Conservation (phyloP, 371 early-diverging fungal genomes). For the Coemansia sp. region DNA sequence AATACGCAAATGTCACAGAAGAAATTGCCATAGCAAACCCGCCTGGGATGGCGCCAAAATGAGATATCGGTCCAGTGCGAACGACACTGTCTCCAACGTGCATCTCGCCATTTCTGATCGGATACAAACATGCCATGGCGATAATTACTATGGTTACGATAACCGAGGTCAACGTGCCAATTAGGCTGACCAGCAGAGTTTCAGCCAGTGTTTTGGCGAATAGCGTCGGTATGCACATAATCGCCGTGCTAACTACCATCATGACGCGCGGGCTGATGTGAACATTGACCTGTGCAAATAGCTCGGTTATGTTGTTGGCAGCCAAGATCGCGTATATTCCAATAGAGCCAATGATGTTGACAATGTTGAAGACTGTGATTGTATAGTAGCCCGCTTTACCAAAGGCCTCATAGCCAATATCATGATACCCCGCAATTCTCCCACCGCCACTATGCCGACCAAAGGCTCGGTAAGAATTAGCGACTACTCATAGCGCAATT, state of each 20-base stretch:
- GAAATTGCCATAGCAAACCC: constrained; percentile 43
- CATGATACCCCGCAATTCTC: constrained; percentile 47
- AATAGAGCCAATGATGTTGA: constrained; percentile 67
- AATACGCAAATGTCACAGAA: constrained; percentile 43
- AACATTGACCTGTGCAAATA: constrained; percentile 49
- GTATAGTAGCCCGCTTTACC: constrained; percentile 51
- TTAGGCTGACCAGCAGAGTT: constrained; percentile 60
- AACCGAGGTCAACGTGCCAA: constrained; percentile 50
- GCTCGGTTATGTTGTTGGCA: constrained; percentile 58
- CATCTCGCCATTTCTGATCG: constrained; percentile 33
- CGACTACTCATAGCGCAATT: too few relatives aligned
- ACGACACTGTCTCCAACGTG: constrained; percentile 11
- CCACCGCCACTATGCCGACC: constrained; percentile 32
- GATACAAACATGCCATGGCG: constrained; percentile 51
- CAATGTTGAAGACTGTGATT: constrained; percentile 57
- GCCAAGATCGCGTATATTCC: constrained; percentile 76
- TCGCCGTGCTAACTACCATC: constrained; percentile 60
- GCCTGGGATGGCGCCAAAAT: constrained; percentile 30
- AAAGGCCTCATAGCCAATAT: constrained; percentile 69
- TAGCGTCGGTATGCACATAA: constrained; percentile 74
- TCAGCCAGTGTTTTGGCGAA: constrained; percentile 71
- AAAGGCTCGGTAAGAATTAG: too few relatives aligned
- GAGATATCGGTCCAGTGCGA: constrained; percentile 9
- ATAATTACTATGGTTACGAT: constrained; percentile 56
- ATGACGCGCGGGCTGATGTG: constrained; percentile 49